Evolutionary conservation across 257 asterid species (phyloP).

Genomic region (Solanum virginianum): DNA sequence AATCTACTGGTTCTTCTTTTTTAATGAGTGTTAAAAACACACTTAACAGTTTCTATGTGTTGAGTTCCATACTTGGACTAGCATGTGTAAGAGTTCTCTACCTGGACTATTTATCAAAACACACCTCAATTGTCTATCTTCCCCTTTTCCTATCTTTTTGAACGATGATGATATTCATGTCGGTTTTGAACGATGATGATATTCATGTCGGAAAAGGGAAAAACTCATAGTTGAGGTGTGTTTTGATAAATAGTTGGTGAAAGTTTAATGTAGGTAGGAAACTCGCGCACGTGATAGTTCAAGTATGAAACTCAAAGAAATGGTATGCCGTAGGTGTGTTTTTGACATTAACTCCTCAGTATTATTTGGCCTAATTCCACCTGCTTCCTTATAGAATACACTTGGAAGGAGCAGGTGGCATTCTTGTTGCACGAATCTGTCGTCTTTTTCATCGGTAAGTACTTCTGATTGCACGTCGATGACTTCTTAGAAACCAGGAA

Average conservation of each 20-base stretch:
- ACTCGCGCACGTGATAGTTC: not conserved
- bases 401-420: conserved; percentile 23
- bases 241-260: not conserved
- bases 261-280: not conserved
- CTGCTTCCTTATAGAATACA: conserved; percentile 31
- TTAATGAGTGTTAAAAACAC: not conserved
- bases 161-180: not conserved
- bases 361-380: not conserved
- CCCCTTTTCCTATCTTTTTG: not conserved
- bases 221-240: not conserved
- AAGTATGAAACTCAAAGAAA: not conserved
- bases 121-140: not conserved
- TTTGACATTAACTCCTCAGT: not conserved
- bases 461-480: not conserved
- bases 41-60: not conserved
- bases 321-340: not conserved
- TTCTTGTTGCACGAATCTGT: conserved; percentile 18
- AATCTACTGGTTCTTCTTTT: not conserved
- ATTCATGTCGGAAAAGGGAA: not conserved
- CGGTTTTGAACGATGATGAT: not conserved
- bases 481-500: not conserved
- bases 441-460: conserved; percentile 44
- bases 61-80: not conserved
- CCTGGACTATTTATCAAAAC: not conserved
- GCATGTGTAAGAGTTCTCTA: not conserved